Conservation (phyloP, 768 basidiomycete species). For the Basidioascus undulatus region DNA sequence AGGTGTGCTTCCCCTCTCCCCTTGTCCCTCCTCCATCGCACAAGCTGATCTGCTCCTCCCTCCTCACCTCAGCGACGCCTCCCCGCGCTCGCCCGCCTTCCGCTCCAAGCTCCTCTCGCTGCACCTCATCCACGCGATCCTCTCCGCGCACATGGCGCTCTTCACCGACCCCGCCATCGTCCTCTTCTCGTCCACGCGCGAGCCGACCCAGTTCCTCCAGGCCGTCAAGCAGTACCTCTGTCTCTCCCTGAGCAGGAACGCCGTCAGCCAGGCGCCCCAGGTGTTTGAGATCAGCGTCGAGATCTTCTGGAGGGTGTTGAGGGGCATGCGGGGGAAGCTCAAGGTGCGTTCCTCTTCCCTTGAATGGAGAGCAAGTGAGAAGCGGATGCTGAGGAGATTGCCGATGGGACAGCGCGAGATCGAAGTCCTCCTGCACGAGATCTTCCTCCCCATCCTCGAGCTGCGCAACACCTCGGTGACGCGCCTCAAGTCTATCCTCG, state of each 20-base stretch:
- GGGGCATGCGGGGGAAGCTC: conserved; percentile 78
- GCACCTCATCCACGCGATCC: conserved; percentile 73
- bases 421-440: conserved; percentile 91
- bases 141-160: conserved; percentile 72
- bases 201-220: conserved; percentile 71
- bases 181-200: conserved; percentile 73
- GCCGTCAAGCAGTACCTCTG: conserved; percentile 93
- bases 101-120: conserved; percentile 83
- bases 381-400: background rate
- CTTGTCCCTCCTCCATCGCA: background rate
- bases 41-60: conserved; percentile 7
- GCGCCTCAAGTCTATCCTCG: conserved; percentile 83
- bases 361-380: too few species aligned
- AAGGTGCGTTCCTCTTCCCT: conserved; percentile 35
- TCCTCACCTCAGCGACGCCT: conserved; percentile 47
- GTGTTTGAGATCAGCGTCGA: conserved; percentile 96
- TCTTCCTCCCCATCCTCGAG: conserved; percentile 92
- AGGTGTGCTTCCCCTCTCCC: conserved; percentile 29
- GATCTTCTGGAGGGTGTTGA: conserved; percentile 91
- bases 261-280: conserved; percentile 79
- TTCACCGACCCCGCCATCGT: conserved; percentile 73
- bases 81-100: conserved; percentile 88
- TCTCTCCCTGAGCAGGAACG: conserved; percentile 73
- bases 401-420: conserved; percentile 83
- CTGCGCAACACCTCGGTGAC: conserved; percentile 86